These are phyloP conservation scores for Trichoderma atrobrunneum DNA, from an alignment of 2,329 filamentous ascomycete species.

Conservation along the genomic window DNA sequence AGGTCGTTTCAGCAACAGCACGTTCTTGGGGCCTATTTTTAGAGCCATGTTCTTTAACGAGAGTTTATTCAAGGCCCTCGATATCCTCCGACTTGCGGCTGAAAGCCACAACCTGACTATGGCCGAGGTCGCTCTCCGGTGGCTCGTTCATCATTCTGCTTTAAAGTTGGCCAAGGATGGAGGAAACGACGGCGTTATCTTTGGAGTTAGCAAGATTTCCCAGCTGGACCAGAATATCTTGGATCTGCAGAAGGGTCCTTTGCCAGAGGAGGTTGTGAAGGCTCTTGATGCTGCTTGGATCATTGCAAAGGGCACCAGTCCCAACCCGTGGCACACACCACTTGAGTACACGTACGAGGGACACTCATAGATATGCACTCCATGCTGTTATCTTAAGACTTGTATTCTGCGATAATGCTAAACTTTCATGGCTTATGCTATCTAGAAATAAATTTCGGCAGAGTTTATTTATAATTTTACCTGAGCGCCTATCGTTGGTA, in stretches of 20 bases:
- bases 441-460: neutral
- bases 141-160: constrained; percentile 64
- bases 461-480: neutral
- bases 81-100: constrained; percentile 59
- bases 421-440: neutral
- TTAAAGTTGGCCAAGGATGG: constrained; percentile 36
- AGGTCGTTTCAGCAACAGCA: neutral
- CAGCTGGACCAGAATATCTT: constrained; percentile 51
- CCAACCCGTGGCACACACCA: constrained; percentile 2
- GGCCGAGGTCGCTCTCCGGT: constrained; percentile 67
- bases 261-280: constrained; percentile 67
- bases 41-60: constrained; percentile 59
- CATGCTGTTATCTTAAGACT: neutral
- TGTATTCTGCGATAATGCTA: neutral
- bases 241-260: constrained; percentile 56
- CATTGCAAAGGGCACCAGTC: constrained; percentile 5
- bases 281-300: constrained; percentile 15
- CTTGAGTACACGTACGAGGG: constrained; percentile 11
- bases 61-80: constrained; percentile 53
- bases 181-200: constrained; percentile 48
- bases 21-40: neutral
- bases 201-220: constrained; percentile 48
- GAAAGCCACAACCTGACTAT: constrained; percentile 62
- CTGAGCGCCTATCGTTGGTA: neutral
- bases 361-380: neutral